Base-by-base conservation (phyloP, 1,284 basidiomycete species). In the Ustilago vetiveriae region DNA sequence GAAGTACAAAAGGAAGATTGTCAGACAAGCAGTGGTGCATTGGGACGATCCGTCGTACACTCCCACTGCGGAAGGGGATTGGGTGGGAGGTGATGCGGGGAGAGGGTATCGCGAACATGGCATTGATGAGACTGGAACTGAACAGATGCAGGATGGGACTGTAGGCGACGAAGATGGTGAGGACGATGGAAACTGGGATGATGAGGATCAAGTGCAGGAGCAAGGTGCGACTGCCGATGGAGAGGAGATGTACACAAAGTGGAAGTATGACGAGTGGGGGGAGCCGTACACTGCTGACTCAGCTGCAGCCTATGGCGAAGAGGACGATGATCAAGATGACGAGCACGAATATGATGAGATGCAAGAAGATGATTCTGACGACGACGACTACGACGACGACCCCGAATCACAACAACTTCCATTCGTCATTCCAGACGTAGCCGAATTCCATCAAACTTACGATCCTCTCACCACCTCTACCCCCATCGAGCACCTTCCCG, bases 191-290 rank as follows among this genome's bases (percentile, higher is more conserved):
- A 2, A 14, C 9, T 17, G 19, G 32, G 24, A 36, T 1, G 33
- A 30, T n/a, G 30, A 1, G 3, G 40, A 23, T 30, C 19, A 1
- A 6, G 35, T 9, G n/a, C 8, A 10, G n/a, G 26, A 4, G 2
- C n/a, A 1, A 1, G 32, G 49, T 37, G 17, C 17, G 10, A 35
- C 9, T 7, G 7, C 6, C 7, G 27, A 7, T 14, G 21, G 6
- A 10, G 50, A 43, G 10, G 36, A 22, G 16, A 3, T 6, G 22
- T 53, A 50, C 30, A 47, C 30, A 0, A 21, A 17, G 2, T 68
- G 58, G 65, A 62, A 68, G 42, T 63, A 68, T 17, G 58, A 62
- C 17, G 65, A 68, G 32, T 29, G 40, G 19, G 57, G 48, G 6
- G 30, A 60, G 23, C 45, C 44, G 17, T 56, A 51, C 30, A 17